These are phyloP conservation scores for Cryptosporidium ubiquitum DNA, from an alignment of 169 alveolate species.

Conservation along the genomic window DNA sequence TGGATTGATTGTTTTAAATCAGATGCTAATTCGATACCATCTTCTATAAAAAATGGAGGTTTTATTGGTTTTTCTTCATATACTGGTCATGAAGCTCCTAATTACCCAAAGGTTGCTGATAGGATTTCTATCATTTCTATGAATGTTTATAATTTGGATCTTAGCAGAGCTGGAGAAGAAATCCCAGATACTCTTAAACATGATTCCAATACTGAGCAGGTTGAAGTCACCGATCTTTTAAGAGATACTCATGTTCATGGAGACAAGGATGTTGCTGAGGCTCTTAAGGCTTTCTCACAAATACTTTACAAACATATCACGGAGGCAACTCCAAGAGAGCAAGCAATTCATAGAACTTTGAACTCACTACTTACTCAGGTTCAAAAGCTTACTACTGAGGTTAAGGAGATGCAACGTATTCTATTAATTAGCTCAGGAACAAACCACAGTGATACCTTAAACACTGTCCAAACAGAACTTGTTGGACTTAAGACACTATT, in stretches of 20 bases:
- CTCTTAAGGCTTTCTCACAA: slow-evolving; percentile 74
- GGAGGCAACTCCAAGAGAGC: slow-evolving; percentile 78
- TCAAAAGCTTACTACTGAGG: slow-evolving; percentile 71
- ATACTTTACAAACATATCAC: slow-evolving; percentile 77
- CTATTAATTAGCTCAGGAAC: slow-evolving; percentile 11
- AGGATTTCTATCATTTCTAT: slow-evolving; percentile 43
- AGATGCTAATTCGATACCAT: slow-evolving; percentile 69
- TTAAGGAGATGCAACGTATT: slow-evolving; percentile 75
- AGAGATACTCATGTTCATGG: slow-evolving; percentile 70
- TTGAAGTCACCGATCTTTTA: slow-evolving; percentile 72
- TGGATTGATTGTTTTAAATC: slow-evolving; percentile 78
- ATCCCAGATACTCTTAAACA: slow-evolving; percentile 54
- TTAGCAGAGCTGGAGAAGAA: slow-evolving; percentile 76
- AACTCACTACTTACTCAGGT: slow-evolving; percentile 74
- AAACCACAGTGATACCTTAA: slow-evolving; percentile 70
- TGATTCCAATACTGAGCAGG: slow-evolving; percentile 14
- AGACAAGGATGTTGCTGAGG: slow-evolving; percentile 76
- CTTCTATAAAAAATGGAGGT: slow-evolving; percentile 67
- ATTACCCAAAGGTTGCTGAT: slow-evolving; percentile 37
- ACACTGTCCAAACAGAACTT: slow-evolving; percentile 62
- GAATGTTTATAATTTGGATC: slow-evolving; percentile 77
- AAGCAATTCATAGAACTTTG: slow-evolving; percentile 76
- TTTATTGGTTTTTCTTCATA: slow-evolving; percentile 78
- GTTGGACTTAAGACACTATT: slow-evolving; percentile 62
- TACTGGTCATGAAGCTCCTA: slow-evolving; percentile 54